Evolutionary conservation across 202 grass and related monocot species (phyloP), one percentile per base, ranked within the genome.

Genomic region (Digitaria exilis): DNA sequence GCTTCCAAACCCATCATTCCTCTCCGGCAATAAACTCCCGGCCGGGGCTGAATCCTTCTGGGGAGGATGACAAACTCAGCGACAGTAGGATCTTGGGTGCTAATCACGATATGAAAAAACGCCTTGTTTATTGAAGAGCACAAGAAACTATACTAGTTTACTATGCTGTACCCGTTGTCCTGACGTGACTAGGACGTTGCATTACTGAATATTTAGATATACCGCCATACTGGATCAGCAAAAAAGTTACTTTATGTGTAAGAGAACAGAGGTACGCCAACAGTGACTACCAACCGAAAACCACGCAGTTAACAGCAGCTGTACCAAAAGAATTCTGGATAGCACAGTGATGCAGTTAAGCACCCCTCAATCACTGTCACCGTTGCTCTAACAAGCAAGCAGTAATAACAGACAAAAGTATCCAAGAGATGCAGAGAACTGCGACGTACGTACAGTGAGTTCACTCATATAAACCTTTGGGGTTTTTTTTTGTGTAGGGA

Each of bases 1-100:
- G 52, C 80, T 76, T 90, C 84, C 84, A 87, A 87, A 87, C 60
- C 51, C 61, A 84, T 76, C 80, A 90, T 90, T 70, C 68, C 51
- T 69, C 44, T 6, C 18, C 29, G 56, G 30, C 24, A 41, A 79
- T 28, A 39, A 24, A 50, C 48, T 26, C 52, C 4, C 11, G 16
- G 35, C 10, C 11, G 11, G 13, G 21, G 2, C 42, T 17, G 61
- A 68, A 84, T 90, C 80, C 80, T 70, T 74, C n/a, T 29, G 18
- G 73, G 74, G 32, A 87, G 69, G 75, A 87, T 90, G 88, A 83
- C 88, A 75, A 68, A 49, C 21, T 35, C 28, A 83, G 42, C 73
- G 77, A 32, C 29, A 82, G 42, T 73, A 68, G 48, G 58, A 72
- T 78, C 41, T 58, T 73, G 32, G 73, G 83, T 74, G 67, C 66